Percentiles rank a stretch among this genome's conserved stretches.
These are phyloP conservation scores for Colletotrichum truncatum DNA, from an alignment of 2,329 filamentous ascomycete genomes.

Conservation along the genomic window DNA sequence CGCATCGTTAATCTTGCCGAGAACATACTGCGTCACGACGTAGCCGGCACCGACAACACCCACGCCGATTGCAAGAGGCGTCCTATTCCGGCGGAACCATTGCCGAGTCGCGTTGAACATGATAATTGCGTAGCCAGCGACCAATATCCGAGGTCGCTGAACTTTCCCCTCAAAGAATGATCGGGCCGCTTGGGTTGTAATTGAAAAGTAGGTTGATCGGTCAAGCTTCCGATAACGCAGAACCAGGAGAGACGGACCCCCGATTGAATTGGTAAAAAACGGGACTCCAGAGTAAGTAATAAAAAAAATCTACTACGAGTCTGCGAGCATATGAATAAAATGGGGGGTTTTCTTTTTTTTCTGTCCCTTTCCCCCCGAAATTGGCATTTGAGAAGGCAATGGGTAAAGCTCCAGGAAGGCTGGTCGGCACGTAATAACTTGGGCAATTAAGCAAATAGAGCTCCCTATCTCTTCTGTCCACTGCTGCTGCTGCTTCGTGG, in stretches of 20 bases:
- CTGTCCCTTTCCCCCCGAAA: neutral
- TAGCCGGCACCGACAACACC: slow-evolving; percentile 92
- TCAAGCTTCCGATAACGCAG: neutral
- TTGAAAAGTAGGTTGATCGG: neutral
- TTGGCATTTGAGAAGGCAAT: slow-evolving; percentile 5
- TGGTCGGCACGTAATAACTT: slow-evolving; percentile 21
- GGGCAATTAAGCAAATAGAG: neutral
- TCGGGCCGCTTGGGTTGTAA: neutral
- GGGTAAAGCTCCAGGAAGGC: slow-evolving; percentile 13
- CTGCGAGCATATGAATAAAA: slow-evolving; percentile 6
- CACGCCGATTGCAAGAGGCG: slow-evolving; percentile 86
- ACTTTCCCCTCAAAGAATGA: too few relatives aligned
- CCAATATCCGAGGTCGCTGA: neutral
- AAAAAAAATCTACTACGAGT: neutral
- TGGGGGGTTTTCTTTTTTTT: neutral
- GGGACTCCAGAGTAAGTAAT: neutral
- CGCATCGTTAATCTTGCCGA: slow-evolving; percentile 91
- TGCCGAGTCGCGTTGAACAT: slow-evolving; percentile 80
- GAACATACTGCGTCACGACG: slow-evolving; percentile 89
- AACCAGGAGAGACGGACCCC: neutral
- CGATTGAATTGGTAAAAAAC: neutral
- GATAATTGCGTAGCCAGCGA: slow-evolving; percentile 29
- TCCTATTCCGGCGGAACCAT: slow-evolving; percentile 94
- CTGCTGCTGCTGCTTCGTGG: neutral
- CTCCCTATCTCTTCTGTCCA: neutral